Base-by-base conservation (phyloP, 345 rosid species). In the Garcia nutans region DNA sequence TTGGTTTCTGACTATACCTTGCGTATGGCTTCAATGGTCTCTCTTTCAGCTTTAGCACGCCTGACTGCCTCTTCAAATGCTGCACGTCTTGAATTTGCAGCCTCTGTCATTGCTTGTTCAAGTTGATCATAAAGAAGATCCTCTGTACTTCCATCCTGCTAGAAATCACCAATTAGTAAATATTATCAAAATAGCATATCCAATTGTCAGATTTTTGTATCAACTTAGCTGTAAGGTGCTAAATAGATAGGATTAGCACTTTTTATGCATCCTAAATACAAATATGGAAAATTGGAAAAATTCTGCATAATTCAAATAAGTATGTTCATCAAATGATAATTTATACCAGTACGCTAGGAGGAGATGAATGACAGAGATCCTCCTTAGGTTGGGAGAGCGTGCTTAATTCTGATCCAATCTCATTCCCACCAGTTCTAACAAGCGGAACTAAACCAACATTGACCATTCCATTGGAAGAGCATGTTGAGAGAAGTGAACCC, bases 1-100 rank as follows among this genome's bases (percentile, higher is more conserved):
- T 47, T 33, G 26, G 10, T 50, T 19, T 19, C 28, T 24, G 77
- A 60, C 20, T 22, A 72, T 82, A 93, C 99, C 96, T 74, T 90
- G 77, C 83, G 89, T 47, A 88, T 84, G 64, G 94, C 88, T 74
- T 87, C 96, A 71, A 88, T 73, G 70, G 89, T 91, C 45, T 82
- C 91, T 60, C 78, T 89, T 80, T 96, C 96, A 64, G 94, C 90
- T 86, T 88, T 87, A 70, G 80, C 84, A 71, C 89, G 89, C 85
- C 86, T 84, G 54, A 75, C 42, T 75, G 86, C 89, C 88, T 89
- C 98, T 74, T 81, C 84, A 77, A 80, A 72, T 70, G 93, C 95
- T 77, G 86, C 93, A 77, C 60, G 79, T 81, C 83, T 88, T 70
- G 88, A 86, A 81, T 80, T 91, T 65, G 70, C 89, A 77, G 91